Base-by-base conservation (phyloP, 1,139 yeast species). In the Taphrina wiesneri region DNA sequence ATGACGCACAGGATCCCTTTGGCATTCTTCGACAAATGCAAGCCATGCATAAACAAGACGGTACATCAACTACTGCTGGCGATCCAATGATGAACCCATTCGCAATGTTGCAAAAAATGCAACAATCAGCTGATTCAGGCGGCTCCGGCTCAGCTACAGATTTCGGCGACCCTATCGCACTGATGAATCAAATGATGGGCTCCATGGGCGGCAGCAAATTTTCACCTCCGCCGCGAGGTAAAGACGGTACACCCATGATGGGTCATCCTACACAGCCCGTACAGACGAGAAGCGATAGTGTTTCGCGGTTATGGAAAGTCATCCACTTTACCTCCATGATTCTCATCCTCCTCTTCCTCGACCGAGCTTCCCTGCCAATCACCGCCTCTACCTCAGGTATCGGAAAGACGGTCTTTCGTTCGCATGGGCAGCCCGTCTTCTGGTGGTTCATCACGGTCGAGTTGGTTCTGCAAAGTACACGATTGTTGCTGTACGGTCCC, bases 401-500 rank as follows among this genome's bases (percentile, higher is more conserved):
- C 25, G 25, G 26, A 13, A 2, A n/a, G 11, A 21, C 25, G 21
- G 57, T 51, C 26, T 25, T 21, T 17, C 46, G 36, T 5, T 17
- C 23, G 13, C 26, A 36, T 6, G 49, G 49, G 7, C 47, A 60
- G 51, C 57, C 68, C 69, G 21, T 74, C n/a, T 60, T 74, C 59
- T 70, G 71, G 72, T 70, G 70, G 65, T 77, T 78, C 67, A 70
- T 74, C 59, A 73, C 77, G 5, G 66, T 72, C 11, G 75, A 78
- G 68, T 68, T 75, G 17, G 68, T 71, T 7, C 70, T 78, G 56
- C 74, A 75, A 25, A 69, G 75, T n/a, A 61, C 75, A n/a, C 72
- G 77, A 54, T 71, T 74, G 60, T 54, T 76, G 26, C 45, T 34
- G 17, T 28, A 69, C 70, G 70, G 71, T 66, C 73, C 69, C 62